phyloP scores from a whole-genome alignment of 1,139 yeast species.

The Taiozyma sp. region DNA sequence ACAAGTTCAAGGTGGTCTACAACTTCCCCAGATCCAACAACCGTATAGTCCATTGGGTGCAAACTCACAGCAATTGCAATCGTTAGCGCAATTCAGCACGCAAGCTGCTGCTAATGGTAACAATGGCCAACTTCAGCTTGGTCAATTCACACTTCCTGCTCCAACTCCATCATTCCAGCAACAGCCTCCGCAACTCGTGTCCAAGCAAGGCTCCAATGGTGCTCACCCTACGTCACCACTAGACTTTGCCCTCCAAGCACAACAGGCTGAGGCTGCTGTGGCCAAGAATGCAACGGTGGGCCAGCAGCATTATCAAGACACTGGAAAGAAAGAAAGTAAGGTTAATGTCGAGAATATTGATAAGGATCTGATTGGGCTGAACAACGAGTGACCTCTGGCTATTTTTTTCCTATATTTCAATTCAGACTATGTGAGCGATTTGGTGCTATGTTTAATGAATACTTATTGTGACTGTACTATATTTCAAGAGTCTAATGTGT shows the following conservation, averaged over 20 bases:
- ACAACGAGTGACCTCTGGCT: conserved; percentile 1
- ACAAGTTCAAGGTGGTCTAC: conserved; percentile 1
- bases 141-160: not conserved
- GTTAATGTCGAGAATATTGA: conserved; percentile 18
- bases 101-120: not conserved
- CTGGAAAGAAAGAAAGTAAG: not conserved
- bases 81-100: not conserved
- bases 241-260: not conserved
- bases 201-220: not conserved
- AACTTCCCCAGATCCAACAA: conserved; percentile 3
- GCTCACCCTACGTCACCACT: not conserved
- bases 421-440: no score
- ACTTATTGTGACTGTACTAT: not conserved
- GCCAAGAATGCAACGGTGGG: conserved; percentile 6
- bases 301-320: conserved; percentile 1
- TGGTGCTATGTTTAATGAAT: not conserved
- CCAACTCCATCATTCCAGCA: not conserved
- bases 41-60: conserved; percentile 2
- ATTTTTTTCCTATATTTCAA: not conserved
- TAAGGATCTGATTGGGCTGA: conserved; percentile 19
- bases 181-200: not conserved
- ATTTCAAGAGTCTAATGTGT: not conserved
- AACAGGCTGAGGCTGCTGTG: conserved; percentile 3
- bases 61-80: conserved; percentile 4
- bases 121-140: not conserved